These are phyloP conservation scores for Capsicum baccatum DNA, from an alignment of 257 asterid species.

Conservation along the genomic window DNA sequence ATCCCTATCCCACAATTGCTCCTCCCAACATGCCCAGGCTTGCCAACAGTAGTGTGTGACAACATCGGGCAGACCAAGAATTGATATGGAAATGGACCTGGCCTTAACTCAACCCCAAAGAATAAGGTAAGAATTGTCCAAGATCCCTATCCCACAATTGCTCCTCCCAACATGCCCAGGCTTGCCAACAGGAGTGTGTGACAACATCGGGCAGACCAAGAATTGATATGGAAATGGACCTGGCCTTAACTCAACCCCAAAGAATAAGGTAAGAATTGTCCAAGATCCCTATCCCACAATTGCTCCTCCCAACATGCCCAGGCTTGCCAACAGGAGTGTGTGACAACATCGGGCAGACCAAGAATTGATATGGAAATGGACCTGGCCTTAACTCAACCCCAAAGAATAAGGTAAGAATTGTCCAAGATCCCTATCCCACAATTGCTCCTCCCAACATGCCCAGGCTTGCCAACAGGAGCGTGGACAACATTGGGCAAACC, in stretches of 20 bases:
- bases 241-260: no score
- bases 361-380: no score
- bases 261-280: no score
- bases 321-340: no score
- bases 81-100: no score
- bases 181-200: background rate
- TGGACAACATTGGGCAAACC: background rate
- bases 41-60: no score
- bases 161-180: background rate
- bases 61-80: no score
- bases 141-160: background rate
- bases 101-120: background rate
- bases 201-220: background rate
- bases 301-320: no score
- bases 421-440: background rate
- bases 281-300: no score
- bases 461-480: background rate
- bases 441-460: background rate
- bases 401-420: background rate
- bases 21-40: no score
- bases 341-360: no score
- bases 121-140: background rate
- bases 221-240: background rate
- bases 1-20: no score
- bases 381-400: background rate